Conservation (phyloP, 23 red algal species). For the Agarophyton chilense region DNA sequence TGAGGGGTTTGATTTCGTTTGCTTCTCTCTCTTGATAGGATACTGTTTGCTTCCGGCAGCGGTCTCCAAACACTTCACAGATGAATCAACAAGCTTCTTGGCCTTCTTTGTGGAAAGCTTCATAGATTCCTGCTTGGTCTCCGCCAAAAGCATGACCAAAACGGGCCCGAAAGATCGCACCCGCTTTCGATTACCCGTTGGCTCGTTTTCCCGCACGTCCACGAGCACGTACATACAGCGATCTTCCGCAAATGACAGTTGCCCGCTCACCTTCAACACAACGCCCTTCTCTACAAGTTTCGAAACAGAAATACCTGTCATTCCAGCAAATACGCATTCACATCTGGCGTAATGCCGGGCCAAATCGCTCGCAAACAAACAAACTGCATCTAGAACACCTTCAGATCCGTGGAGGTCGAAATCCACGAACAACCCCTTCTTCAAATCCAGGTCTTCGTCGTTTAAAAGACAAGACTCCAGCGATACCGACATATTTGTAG, state of each 20-base stretch:
- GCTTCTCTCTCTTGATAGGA: not conserved
- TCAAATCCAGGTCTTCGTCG: not conserved
- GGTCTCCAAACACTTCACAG: conserved; percentile 14
- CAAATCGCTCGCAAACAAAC: conserved; percentile 25
- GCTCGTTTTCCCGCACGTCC: conserved; percentile 30
- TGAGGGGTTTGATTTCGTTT: not conserved
- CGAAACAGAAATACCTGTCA: not conserved
- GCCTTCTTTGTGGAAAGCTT: conserved; percentile 1
- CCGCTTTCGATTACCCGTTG: conserved; percentile 39
- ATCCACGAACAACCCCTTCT: not conserved
- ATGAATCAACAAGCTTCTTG: not conserved
- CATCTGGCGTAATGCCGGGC: not conserved
- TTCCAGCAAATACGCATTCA: conserved; percentile 9
- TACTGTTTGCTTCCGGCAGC: not conserved
- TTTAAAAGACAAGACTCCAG: not conserved
- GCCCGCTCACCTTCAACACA: not conserved
- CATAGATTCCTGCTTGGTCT: not conserved
- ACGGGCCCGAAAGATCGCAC: conserved; percentile 48
- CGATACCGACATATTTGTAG: not conserved
- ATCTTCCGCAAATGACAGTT: not conserved
- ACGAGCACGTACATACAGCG: conserved; percentile 27
- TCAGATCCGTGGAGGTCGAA: conserved; percentile 17
- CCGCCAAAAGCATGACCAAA: not conserved
- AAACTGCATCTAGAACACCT: conserved; percentile 44
- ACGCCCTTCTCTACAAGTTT: conserved; percentile 32